These are phyloP conservation scores for Acanthamoeba triangularis DNA, from an alignment of 208 protist genomes.

Conservation along the genomic window DNA sequence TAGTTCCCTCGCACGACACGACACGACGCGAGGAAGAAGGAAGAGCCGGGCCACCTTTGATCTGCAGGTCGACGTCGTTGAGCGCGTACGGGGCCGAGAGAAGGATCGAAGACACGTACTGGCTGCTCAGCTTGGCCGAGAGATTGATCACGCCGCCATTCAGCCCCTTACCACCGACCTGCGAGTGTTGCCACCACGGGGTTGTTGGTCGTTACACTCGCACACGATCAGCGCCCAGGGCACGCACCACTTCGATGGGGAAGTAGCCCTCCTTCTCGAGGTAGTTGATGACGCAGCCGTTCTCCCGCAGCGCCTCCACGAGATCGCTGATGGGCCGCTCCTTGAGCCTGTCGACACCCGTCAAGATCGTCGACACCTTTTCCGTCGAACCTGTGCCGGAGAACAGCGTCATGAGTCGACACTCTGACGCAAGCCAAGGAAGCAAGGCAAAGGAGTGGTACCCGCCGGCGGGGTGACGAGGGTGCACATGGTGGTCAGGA, in stretches of 20 bases:
- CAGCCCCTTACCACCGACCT: constrained; percentile 79
- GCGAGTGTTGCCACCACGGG: background rate
- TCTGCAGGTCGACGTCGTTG: constrained; percentile 77
- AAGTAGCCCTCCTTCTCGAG: constrained; percentile 81
- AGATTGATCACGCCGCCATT: constrained; percentile 89
- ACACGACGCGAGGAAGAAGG: background rate
- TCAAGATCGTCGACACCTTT: constrained; percentile 76
- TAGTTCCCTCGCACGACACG: background rate
- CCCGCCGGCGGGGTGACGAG: constrained; percentile 69
- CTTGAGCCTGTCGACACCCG: constrained; percentile 88
- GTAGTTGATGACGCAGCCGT: constrained; percentile 85
- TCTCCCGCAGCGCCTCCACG: constrained; percentile 83
- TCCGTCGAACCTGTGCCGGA: constrained; percentile 19
- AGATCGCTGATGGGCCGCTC: constrained; percentile 89
- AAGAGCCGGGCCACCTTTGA: constrained; percentile 62
- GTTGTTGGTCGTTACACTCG: background rate
- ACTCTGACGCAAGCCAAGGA: background rate
- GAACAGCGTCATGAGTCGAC: background rate
- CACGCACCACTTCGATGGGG: constrained; percentile 70
- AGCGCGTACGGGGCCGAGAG: constrained; percentile 90
- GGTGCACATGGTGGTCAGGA: constrained; percentile 88
- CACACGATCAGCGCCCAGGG: background rate
- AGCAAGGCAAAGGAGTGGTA: background rate
- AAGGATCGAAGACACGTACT: constrained; percentile 91
- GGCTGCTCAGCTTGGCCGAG: constrained; percentile 85